Percentiles rank a stretch among this genome's conserved stretches.
Evolutionary conservation across 73 alveolate genomes (phyloP).

Genomic region (Blepharisma japonicum): DNA sequence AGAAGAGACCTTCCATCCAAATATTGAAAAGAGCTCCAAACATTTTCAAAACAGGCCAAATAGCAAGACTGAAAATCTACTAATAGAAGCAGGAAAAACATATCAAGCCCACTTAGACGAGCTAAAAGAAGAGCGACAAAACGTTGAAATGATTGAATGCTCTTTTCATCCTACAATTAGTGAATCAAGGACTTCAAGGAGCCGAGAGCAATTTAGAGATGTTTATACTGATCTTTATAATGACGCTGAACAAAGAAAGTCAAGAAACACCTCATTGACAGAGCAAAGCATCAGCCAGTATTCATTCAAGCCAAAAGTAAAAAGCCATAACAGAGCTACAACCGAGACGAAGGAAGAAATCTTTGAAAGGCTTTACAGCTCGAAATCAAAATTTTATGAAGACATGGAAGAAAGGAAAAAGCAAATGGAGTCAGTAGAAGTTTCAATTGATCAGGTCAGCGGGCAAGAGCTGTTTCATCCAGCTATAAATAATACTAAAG

Average conservation of each 20-base stretch:
- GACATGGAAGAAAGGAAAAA: neutral
- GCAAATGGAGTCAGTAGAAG: neutral
- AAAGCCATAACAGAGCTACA: neutral
- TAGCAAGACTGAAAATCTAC: too few relatives aligned
- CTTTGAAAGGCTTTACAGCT: constrained; percentile 7
- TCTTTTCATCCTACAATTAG: neutral
- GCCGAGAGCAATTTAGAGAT: neutral
- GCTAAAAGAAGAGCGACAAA: neutral
- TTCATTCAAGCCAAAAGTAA: neutral
- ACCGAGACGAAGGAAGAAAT: neutral
- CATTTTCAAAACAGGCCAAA: too few relatives aligned
- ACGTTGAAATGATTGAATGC: neutral
- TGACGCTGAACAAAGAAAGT: neutral
- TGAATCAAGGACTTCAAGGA: neutral
- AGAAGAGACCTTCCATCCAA: too few relatives aligned
- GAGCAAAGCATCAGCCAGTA: neutral
- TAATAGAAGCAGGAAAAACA: too few relatives aligned
- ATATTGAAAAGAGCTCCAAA: too few relatives aligned
- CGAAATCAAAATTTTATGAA: neutral
- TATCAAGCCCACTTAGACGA: too few relatives aligned
- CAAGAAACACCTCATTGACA: neutral
- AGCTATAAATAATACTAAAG: neutral
- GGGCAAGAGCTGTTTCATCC: neutral
- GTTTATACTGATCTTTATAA: neutral
- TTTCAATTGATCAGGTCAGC: neutral